Conservation (phyloP, 2,329 filamentous ascomycete species). For the Epichloe elymi region DNA sequence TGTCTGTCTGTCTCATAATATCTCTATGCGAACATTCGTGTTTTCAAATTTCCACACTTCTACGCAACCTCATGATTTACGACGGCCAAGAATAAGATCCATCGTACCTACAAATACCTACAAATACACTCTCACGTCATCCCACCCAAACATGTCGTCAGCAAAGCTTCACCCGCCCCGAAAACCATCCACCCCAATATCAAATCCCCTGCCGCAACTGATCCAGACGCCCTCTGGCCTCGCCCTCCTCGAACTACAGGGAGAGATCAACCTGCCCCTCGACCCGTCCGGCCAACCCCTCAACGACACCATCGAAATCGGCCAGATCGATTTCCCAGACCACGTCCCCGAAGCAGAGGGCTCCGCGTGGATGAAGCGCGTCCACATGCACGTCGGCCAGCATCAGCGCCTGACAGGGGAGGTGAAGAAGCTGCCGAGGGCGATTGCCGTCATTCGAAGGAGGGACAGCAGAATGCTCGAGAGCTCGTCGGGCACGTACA, state of each 20-base stretch:
- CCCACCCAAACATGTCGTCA: slow-evolving; percentile 19
- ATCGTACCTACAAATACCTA: not conserved
- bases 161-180: slow-evolving; percentile 28
- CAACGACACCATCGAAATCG: slow-evolving; percentile 33
- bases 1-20: too few relatives aligned
- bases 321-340: slow-evolving; percentile 65
- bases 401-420: slow-evolving; percentile 85
- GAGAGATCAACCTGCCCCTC: slow-evolving; percentile 64
- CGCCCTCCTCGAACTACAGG: slow-evolving; percentile 85
- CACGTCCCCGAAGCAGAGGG: slow-evolving; percentile 38
- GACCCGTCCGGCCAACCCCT: slow-evolving; percentile 19
- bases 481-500: slow-evolving; percentile 24
- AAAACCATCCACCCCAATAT: slow-evolving; percentile 9
- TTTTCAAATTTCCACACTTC: too few relatives aligned
- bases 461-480: slow-evolving; percentile 32
- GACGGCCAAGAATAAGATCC: too few relatives aligned
- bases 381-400: slow-evolving; percentile 76
- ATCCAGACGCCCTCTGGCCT: slow-evolving; percentile 82
- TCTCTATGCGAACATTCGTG: too few relatives aligned
- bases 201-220: slow-evolving; percentile 58
- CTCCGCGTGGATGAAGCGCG: slow-evolving; percentile 77
- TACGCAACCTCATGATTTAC: too few relatives aligned
- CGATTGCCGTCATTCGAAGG: slow-evolving; percentile 65
- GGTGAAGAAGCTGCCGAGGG: slow-evolving; percentile 70
- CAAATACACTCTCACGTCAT: not conserved